Base-by-base conservation (phyloP, 1,139 yeast species). In the Diutina catenulata region DNA sequence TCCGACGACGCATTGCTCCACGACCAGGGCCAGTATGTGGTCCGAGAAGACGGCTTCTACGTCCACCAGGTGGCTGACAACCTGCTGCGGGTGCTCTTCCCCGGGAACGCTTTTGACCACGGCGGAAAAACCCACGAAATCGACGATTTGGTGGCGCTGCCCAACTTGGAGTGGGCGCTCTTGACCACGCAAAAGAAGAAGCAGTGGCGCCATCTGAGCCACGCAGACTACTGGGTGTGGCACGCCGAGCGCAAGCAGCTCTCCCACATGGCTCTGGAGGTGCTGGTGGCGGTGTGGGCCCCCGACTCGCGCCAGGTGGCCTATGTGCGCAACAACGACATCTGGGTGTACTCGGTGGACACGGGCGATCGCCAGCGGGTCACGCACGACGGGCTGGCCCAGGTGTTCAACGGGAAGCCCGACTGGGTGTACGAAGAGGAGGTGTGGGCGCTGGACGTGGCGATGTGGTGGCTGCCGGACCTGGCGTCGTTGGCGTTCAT, bases 401-500 rank as follows among this genome's bases (percentile, higher is more conserved):
- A 70, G 32, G 63, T 86, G n/a, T 74, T 77, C 48, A 86, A 91
- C 51, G 99, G 95, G 0, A 80, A 76, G 44, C 81, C 96, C 0
- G 98, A 91, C 50, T 91, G 98, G 98, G 84, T 91, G 1, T 91
- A 91, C 51, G 98, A 91, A 55, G 98, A 93, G 50, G 98, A 93
- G 50, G 87, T 91, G 1, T 56, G 80, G 6, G 67, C 71, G 0
- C 60, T 66, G 4, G 84, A 80, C 46, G 60, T 61, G 32, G 75
- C 93, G 2, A 56, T 86, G 18, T 91, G 95, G 94, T 91, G 9
- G 42, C 69, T 79, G 2, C 78, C 78, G 9, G 51, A 56, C 16
- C 73, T 77, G 9, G 59, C 62, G 32, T 69, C 62, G 43, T 47
- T 74, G 37, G 52, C 72, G 0, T 68, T 70, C 42, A 57, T 71